These are phyloP conservation scores for Oryza meyeriana DNA, from an alignment of 176 grass and related monocot species.

Conservation along the genomic window DNA sequence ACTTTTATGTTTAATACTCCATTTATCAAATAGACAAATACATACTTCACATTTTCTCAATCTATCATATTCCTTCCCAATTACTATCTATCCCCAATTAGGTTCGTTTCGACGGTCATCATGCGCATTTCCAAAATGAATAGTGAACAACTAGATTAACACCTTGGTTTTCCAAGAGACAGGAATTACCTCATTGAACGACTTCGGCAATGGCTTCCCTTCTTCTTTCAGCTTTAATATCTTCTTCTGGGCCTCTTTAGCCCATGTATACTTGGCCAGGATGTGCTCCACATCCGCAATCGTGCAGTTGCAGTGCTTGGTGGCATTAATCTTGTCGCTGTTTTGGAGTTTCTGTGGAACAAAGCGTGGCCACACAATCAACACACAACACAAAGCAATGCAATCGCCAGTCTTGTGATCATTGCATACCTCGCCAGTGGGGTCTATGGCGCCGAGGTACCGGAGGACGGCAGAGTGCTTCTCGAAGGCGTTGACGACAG, in stretches of 20 bases:
- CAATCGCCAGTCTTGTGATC: not conserved
- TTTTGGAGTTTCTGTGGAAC: conserved; percentile 56
- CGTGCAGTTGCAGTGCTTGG: conserved; percentile 85
- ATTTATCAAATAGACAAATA: not conserved
- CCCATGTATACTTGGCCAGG: conserved; percentile 86
- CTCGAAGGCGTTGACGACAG: conserved; percentile 55
- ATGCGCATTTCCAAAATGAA: not conserved
- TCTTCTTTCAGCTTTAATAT: conserved; percentile 76
- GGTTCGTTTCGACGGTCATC: not conserved
- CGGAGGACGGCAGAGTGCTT: conserved; percentile 74
- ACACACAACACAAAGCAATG: not conserved
- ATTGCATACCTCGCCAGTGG: conserved; percentile 52
- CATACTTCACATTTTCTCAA: not conserved
- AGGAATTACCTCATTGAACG: conserved; percentile 68
- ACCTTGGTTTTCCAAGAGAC: not conserved
- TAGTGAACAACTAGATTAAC: not conserved
- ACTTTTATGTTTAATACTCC: not conserved
- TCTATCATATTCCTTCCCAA: not conserved
- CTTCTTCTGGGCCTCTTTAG: conserved; percentile 87
- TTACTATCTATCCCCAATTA: not conserved
- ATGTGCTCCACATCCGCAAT: conserved; percentile 93
- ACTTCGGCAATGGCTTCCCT: conserved; percentile 80
- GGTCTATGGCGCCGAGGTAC: conserved; percentile 65
- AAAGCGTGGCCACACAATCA: conserved; percentile 19
- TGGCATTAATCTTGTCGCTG: conserved; percentile 70